A percentile compares a stretch with the other conserved stretches of the same genome.
Conservation (phyloP, 805 yeast genomes). For the Lachancea sp. region DNA sequence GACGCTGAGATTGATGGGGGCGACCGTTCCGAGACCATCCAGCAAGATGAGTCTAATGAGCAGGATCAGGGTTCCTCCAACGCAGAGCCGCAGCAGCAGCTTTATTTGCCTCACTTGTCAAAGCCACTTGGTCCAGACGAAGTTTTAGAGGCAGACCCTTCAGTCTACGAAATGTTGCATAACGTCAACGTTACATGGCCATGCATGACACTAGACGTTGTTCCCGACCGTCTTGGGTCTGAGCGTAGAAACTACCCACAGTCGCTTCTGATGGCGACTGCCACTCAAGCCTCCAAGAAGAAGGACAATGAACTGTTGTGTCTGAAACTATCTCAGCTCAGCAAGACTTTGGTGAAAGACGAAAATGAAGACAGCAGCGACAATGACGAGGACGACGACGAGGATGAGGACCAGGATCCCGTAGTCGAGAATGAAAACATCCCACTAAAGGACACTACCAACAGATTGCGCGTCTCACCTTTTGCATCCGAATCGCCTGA, state of each 20-base stretch:
- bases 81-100: slow-evolving; percentile 27
- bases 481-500: slow-evolving; percentile 58
- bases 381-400: slow-evolving; percentile 65
- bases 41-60: slow-evolving; percentile 32
- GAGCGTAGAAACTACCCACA: slow-evolving; percentile 92
- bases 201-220: slow-evolving; percentile 80
- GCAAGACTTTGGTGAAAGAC: slow-evolving; percentile 81
- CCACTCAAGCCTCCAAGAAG: slow-evolving; percentile 83
- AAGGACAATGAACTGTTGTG: slow-evolving; percentile 86
- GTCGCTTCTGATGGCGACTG: slow-evolving; percentile 76
- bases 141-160: slow-evolving; percentile 91
- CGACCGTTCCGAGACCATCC: slow-evolving; percentile 33
- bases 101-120: slow-evolving; percentile 84
- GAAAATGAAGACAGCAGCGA: slow-evolving; percentile 72
- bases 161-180: slow-evolving; percentile 94
- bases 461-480: slow-evolving; percentile 81
- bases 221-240: slow-evolving; percentile 79
- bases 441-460: slow-evolving; percentile 76
- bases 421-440: slow-evolving; percentile 79
- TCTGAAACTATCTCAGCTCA: slow-evolving; percentile 72
- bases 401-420: slow-evolving; percentile 76
- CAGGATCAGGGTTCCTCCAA: slow-evolving; percentile 20
- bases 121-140: slow-evolving; percentile 93
- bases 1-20: slow-evolving; percentile 31
- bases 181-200: slow-evolving; percentile 96